Base-by-base conservation (phyloP, 495 filamentous ascomycete genomes). In the Terfezia claveryi region DNA sequence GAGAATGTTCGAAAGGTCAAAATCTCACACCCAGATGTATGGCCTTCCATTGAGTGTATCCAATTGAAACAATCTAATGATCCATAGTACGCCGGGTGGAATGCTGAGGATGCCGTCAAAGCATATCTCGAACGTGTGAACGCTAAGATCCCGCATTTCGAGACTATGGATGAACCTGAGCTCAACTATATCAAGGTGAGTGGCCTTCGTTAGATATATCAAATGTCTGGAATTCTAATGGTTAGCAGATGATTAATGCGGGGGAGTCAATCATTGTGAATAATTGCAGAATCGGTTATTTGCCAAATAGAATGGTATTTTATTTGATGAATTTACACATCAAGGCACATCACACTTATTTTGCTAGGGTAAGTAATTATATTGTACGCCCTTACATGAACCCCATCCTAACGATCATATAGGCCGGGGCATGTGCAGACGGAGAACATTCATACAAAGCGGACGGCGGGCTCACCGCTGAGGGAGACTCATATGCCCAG, bases 1-100 rank as follows among this genome's bases (percentile, higher is more conserved):
- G 91, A 96, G 68, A 99, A 99, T 66, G 92, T 94, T 49, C 80
- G 89, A 51, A 84, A 82, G 59, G 92, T 99, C 61, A 99, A 99
- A 70, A 96, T 99, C 51, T 91, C 85, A 27, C 94, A 87, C n/a
- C 92, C 92, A 3, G 92, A 99, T 70, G 82, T 87, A 66, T 69
- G 75, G 69, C 12, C 57, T 38, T 10, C 53, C 23, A 11, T 52
- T 38, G 1, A 32, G 11, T 37, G 11, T 36, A 36, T 32, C 27
- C 27, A 32, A 32, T 7, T 32, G 27, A 32, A 32, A 5, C 27
- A 32, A 7, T 4, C 27, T 32, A 32, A 32, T 32, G 17, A 38
- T 49, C 2, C 36, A 50, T 56, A 85, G 82, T 96, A 94, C 62
- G 71, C 81, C 60, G 85, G 83, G 41, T 96, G 94, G 91, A 75